phyloP scores from a whole-genome alignment of 495 filamentous ascomycete species.

The Parathielavia appendiculata region DNA sequence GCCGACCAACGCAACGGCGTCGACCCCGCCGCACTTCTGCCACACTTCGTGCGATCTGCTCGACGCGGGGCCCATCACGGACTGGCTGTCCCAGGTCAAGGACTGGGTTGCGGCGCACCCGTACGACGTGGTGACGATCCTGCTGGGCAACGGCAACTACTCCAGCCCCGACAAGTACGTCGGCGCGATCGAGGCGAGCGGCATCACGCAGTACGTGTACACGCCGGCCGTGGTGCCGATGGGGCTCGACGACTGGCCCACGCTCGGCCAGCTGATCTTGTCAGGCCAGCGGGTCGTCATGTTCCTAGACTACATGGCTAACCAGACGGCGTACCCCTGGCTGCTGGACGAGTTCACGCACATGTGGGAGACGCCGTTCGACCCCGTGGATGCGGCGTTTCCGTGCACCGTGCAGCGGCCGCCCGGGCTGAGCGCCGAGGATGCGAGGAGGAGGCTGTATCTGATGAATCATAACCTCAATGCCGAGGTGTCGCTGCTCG shows the following conservation, averaged over 20 bases:
- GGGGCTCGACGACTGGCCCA: conserved; percentile 75
- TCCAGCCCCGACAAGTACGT: conserved; percentile 42
- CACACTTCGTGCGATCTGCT: conserved; percentile 77
- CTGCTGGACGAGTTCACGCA: conserved; percentile 69
- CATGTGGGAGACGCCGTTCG: conserved; percentile 74
- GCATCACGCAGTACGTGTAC: conserved; percentile 66
- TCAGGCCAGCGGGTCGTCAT: conserved; percentile 48
- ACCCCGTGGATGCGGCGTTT: conserved; percentile 56
- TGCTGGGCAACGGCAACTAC: conserved; percentile 79
- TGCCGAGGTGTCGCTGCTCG: conserved; percentile 58
- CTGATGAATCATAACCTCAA: conserved; percentile 94
- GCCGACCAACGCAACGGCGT: conserved; percentile 34
- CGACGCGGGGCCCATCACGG: conserved; percentile 69
- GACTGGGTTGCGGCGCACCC: conserved; percentile 72
- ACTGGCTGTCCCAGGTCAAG: conserved; percentile 63
- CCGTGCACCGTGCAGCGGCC: conserved; percentile 69
- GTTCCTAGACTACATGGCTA: conserved; percentile 73
- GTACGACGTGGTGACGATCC: conserved; percentile 85
- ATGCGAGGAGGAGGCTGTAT: conserved; percentile 63
- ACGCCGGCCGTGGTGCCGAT: conserved; percentile 64
- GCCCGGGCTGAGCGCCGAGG: conserved; percentile 49
- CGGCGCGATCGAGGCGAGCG: conserved; percentile 56
- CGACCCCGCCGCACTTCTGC: conserved; percentile 52
- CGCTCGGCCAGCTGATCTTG: conserved; percentile 72
- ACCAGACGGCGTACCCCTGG: conserved; percentile 71